Conservation (phyloP, 495 filamentous ascomycete species). For the Parachaetomium inaequale region DNA sequence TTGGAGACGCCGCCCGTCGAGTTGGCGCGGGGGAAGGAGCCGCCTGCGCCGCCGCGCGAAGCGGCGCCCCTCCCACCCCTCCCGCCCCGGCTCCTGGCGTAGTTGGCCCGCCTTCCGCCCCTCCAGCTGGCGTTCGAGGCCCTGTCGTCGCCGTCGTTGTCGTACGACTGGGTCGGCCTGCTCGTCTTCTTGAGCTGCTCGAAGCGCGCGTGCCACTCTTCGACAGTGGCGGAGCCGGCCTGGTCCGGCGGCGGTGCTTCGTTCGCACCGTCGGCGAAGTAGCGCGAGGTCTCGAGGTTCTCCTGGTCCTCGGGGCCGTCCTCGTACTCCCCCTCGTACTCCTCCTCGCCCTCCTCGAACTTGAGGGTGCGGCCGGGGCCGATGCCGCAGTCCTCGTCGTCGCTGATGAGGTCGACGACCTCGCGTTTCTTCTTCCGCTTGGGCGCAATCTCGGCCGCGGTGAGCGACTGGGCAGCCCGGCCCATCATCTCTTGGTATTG, state of each 20-base stretch:
- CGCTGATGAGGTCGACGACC: conserved; percentile 65
- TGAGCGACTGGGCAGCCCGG: not conserved
- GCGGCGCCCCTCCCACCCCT: conserved; percentile 21
- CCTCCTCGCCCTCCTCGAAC: conserved; percentile 23
- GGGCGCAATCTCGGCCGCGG: conserved; percentile 10
- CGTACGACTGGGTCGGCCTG: conserved; percentile 3
- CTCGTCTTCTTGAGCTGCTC: conserved; percentile 2
- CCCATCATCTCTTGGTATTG: conserved; percentile 60
- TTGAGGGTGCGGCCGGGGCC: conserved; percentile 36
- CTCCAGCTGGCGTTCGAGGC: conserved; percentile 15
- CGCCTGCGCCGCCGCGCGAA: conserved; percentile 7
- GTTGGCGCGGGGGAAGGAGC: not conserved
- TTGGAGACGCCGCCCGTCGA: conserved; percentile 33
- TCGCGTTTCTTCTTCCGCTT: conserved; percentile 55
- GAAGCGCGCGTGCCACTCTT: conserved; percentile 18
- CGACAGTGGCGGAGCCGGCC: conserved; percentile 21
- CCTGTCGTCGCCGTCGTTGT: not conserved
- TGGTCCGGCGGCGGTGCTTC: not conserved
- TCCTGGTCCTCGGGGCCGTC: conserved; percentile 24
- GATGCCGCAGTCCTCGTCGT: conserved; percentile 55
- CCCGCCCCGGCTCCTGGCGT: conserved; percentile 23
- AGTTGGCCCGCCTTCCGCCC: conserved; percentile 16
- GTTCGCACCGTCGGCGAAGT: conserved; percentile 10
- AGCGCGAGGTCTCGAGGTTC: conserved; percentile 17
- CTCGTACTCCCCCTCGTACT: conserved; percentile 21